These are phyloP conservation scores for Ophiostoma novo-ulmi DNA, from an alignment of 2,329 filamentous ascomycete genomes.

Conservation along the genomic window DNA sequence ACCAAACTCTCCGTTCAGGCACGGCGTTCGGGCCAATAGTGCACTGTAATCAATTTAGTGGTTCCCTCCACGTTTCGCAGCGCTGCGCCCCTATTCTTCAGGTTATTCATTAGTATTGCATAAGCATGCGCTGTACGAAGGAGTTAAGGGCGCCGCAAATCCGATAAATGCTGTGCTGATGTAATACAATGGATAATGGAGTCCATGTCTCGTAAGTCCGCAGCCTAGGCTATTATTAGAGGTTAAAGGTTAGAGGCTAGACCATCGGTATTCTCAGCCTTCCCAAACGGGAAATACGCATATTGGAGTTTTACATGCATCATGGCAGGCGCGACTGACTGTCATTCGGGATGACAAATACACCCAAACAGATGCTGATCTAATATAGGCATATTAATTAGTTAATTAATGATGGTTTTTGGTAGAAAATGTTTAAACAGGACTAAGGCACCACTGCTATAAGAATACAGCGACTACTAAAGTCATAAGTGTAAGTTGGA, in stretches of 20 bases:
- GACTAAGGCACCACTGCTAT: not conserved
- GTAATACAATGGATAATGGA: not conserved
- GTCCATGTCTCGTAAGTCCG: not conserved
- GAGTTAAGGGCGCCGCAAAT: slow-evolving; percentile 7
- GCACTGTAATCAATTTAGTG: not conserved
- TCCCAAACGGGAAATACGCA: not conserved
- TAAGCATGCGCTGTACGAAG: not conserved
- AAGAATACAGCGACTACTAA: not conserved
- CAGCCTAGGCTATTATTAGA: not conserved
- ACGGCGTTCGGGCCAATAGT: slow-evolving; percentile 1
- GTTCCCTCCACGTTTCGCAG: not conserved
- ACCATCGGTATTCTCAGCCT: not conserved
- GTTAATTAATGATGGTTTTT: no score
- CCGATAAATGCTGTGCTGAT: not conserved
- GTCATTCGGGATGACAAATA: not conserved
- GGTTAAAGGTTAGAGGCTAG: not conserved
- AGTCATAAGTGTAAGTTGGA: not conserved
- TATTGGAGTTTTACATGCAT: not conserved
- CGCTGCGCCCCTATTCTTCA: not conserved
- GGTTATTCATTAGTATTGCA: not conserved
- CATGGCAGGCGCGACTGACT: not conserved
- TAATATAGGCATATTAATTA: not conserved
- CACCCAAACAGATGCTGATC: not conserved
- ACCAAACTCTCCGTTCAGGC: not conserved
- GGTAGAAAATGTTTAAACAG: not conserved